Evolutionary conservation across 2,329 filamentous ascomycete species (phyloP).

Genomic region (Penicillium palitans): DNA sequence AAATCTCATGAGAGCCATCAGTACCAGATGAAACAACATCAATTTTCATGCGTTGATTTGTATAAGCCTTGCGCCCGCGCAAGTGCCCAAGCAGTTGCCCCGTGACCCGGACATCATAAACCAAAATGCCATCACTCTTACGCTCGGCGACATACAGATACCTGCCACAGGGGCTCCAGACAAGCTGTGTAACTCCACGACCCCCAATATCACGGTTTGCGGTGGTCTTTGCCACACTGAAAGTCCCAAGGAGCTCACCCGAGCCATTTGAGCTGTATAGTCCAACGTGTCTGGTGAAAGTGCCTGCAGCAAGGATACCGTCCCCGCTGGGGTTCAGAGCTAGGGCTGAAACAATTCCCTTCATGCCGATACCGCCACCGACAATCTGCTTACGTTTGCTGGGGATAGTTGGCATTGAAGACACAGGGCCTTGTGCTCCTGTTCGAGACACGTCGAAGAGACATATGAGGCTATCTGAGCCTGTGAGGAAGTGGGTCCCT

Average conservation of each 20-base stretch:
- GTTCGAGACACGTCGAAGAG: conserved; percentile 56
- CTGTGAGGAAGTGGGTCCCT: conserved; percentile 58
- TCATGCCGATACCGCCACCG: conserved; percentile 53
- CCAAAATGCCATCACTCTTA: conserved; percentile 54
- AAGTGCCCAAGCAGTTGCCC: conserved; percentile 54
- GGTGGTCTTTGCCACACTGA: conserved; percentile 47
- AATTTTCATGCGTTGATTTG: conserved; percentile 58
- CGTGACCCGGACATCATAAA: conserved; percentile 62
- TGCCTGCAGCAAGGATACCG: conserved; percentile 58
- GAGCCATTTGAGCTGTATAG: conserved; percentile 54
- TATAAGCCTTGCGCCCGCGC: conserved; percentile 46
- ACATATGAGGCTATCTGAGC: conserved; percentile 55
- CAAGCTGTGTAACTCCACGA: conserved; percentile 55
- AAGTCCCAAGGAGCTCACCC: conserved; percentile 54
- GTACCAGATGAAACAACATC: conserved; percentile 47
- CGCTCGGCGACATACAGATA: conserved; percentile 62
- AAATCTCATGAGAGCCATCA: conserved; percentile 53
- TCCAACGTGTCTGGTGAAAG: conserved; percentile 56
- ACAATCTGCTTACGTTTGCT: conserved; percentile 49
- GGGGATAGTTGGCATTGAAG: conserved; percentile 50
- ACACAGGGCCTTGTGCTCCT: conserved; percentile 48
- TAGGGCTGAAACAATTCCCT: conserved; percentile 57
- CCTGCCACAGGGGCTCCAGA: conserved; percentile 58
- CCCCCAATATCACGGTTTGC: conserved; percentile 47
- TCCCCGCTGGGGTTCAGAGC: conserved; percentile 45